Percentiles rank a stretch among this genome's conserved stretches.
Evolutionary conservation across 768 basidiomycete species (phyloP).

Genomic region (Epithele typhae): DNA sequence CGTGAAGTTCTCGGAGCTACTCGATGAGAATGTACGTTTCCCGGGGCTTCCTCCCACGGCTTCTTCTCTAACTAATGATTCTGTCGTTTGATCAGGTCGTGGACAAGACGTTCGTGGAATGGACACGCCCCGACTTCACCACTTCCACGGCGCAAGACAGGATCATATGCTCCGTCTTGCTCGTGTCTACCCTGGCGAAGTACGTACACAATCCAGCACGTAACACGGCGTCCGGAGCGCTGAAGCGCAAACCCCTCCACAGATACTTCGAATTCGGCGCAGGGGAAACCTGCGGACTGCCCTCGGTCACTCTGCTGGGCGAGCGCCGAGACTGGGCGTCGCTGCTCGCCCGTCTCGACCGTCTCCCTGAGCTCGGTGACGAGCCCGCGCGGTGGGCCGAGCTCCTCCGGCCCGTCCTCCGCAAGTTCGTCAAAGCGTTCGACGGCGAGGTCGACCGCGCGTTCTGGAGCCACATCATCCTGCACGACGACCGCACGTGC

Average conservation of each 20-base stretch:
- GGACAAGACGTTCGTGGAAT: conserved; percentile 22
- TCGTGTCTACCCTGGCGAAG: conserved; percentile 26
- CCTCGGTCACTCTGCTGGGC: conserved; percentile 23
- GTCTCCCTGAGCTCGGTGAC: conserved; percentile 20
- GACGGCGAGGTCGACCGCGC: conserved; percentile 17
- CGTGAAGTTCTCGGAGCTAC: too few species aligned
- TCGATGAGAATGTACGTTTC: conserved; percentile 13
- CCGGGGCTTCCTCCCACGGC: conserved; percentile 28
- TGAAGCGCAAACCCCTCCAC: too few species aligned
- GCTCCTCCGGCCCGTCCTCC: conserved; percentile 26
- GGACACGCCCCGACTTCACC: conserved; percentile 27
- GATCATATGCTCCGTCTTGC: conserved; percentile 22
- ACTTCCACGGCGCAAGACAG: conserved; percentile 27
- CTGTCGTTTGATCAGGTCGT: conserved; percentile 23
- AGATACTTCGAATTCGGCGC: background rate
- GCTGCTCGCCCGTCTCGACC: conserved; percentile 15
- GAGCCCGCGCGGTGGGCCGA: conserved; percentile 21
- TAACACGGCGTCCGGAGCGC: too few species aligned
- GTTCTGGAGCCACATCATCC: conserved; percentile 13
- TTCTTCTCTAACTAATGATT: conserved; percentile 27
- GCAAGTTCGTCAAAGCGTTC: conserved; percentile 24
- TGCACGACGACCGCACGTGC: background rate
- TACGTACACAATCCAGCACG: too few species aligned
- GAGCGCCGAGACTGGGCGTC: conserved; percentile 20
- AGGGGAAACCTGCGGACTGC: conserved; percentile 21